These are phyloP conservation scores for Blastobotrys muscicola DNA, from an alignment of 805 yeast genomes.

Conservation along the genomic window DNA sequence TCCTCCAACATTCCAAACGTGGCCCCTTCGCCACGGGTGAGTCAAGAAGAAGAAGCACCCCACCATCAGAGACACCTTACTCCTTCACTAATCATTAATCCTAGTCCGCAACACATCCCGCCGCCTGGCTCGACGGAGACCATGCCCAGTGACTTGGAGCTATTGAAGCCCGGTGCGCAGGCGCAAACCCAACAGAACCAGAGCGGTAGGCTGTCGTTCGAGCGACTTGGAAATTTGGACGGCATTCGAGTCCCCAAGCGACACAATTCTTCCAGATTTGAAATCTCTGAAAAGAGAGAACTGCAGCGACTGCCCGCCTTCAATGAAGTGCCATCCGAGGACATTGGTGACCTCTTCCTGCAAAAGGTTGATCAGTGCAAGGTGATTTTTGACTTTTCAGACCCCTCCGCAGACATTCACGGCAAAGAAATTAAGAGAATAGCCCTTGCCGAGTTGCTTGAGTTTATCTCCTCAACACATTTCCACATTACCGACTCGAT, in stretches of 20 bases:
- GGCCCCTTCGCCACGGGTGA: slow-evolving; percentile 5
- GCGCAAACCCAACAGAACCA: slow-evolving; percentile 10
- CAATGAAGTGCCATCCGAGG: slow-evolving; percentile 79
- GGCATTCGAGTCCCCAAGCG: slow-evolving; percentile 79
- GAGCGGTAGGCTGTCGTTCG: slow-evolving; percentile 43
- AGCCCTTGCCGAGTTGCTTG: slow-evolving; percentile 82
- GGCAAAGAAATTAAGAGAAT: slow-evolving; percentile 88
- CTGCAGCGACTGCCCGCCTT: slow-evolving; percentile 73
- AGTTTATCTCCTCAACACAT: slow-evolving; percentile 73
- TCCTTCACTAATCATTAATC: no score
- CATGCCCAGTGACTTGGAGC: slow-evolving; percentile 27
- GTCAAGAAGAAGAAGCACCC: background rate
- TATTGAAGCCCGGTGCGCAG: slow-evolving; percentile 8
- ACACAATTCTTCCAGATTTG: slow-evolving; percentile 87
- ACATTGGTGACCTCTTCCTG: slow-evolving; percentile 67
- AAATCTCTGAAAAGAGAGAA: slow-evolving; percentile 57
- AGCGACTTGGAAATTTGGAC: slow-evolving; percentile 64
- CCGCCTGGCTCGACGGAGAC: slow-evolving; percentile 30
- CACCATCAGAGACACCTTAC: slow-evolving; percentile 3
- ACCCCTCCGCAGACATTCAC: slow-evolving; percentile 82
- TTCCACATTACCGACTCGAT: slow-evolving; percentile 83
- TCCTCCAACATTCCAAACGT: slow-evolving; percentile 2
- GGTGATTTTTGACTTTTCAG: slow-evolving; percentile 86
- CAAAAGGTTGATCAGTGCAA: slow-evolving; percentile 92
- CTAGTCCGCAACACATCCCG: slow-evolving; percentile 14